Conservation (phyloP, 2,329 filamentous ascomycete genomes). For the Remersonia thermophila region DNA sequence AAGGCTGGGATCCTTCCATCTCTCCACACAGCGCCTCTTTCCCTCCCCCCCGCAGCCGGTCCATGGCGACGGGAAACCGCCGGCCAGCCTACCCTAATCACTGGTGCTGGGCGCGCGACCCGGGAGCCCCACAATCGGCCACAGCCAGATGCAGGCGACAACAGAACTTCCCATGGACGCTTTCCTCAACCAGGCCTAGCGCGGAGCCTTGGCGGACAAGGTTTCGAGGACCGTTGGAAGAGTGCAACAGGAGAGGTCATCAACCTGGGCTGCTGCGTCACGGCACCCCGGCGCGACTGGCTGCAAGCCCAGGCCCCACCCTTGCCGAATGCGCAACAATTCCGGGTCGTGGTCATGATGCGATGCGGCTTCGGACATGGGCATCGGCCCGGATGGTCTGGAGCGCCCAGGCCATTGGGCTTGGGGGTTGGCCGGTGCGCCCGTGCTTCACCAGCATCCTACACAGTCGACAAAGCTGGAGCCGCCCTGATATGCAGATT, state of each 20-base stretch:
- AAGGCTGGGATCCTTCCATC: neutral
- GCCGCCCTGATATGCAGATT: no score
- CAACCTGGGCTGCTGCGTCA: no score
- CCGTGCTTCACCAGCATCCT: no score
- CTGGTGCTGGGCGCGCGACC: conserved; percentile 12
- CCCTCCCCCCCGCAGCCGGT: conserved; percentile 1
- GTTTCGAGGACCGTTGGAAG: conserved; percentile 14
- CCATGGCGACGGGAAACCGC: conserved; percentile 2
- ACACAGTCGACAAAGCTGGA: no score
- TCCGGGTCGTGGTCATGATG: no score
- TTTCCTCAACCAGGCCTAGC: conserved; percentile 14
- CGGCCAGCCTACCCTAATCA: conserved; percentile 2
- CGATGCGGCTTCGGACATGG: no score
- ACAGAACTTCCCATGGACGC: conserved; percentile 11
- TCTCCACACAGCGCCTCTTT: no score
- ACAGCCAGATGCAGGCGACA: conserved; percentile 3
- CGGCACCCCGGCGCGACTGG: no score
- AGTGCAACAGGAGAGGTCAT: conserved; percentile 7
- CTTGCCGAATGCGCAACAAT: conserved; percentile 7
- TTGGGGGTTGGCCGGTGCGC: no score
- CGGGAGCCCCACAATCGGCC: conserved; percentile 7
- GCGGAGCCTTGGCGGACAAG: conserved; percentile 8
- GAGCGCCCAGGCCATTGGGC: no score
- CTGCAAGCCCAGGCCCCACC: no score
- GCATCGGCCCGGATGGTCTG: no score